These are phyloP conservation scores for Vicia sativa DNA, from an alignment of 306 rosid genomes.

Conservation along the genomic window DNA sequence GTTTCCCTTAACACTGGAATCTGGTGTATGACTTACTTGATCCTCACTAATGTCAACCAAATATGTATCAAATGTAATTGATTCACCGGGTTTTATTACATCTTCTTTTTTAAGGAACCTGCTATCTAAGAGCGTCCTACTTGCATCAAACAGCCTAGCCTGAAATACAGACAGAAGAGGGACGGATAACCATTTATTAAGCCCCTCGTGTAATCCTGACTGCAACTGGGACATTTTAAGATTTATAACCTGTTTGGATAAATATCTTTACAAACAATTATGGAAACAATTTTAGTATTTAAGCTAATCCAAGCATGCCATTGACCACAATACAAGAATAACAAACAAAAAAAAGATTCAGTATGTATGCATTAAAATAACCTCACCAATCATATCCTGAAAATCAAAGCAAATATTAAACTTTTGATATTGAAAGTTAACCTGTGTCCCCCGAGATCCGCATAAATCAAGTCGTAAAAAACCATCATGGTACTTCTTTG, in stretches of 20 bases:
- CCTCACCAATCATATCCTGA: constrained; percentile 30
- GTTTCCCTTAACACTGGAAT: constrained; percentile 41
- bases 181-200: constrained; percentile 25
- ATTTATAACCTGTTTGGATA: constrained; percentile 15
- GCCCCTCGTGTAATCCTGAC: constrained; percentile 20
- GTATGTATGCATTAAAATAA: constrained; percentile 4
- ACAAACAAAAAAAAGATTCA: constrained; percentile 6
- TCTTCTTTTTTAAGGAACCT: constrained; percentile 76
- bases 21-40: constrained; percentile 52
- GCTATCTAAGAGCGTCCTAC: constrained; percentile 60
- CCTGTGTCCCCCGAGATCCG: constrained; percentile 71
- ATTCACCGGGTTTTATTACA: constrained; percentile 57
- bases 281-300: background rate
- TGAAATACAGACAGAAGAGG: constrained; percentile 44
- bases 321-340: constrained; percentile 3
- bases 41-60: constrained; percentile 72
- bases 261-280: background rate
- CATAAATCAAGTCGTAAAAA: constrained; percentile 52
- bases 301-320: constrained; percentile 13
- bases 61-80: constrained; percentile 63
- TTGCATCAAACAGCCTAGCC: constrained; percentile 68
- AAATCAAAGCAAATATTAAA: constrained; percentile 12
- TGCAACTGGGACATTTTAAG: constrained; percentile 16
- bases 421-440: constrained; percentile 40
- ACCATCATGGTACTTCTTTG: constrained; percentile 88